A percentile compares a stretch with the other conserved stretches of the same genome.
These are phyloP conservation scores for Sphaerostilbella broomeana DNA, from an alignment of 2,329 filamentous ascomycete genomes.

Conservation along the genomic window DNA sequence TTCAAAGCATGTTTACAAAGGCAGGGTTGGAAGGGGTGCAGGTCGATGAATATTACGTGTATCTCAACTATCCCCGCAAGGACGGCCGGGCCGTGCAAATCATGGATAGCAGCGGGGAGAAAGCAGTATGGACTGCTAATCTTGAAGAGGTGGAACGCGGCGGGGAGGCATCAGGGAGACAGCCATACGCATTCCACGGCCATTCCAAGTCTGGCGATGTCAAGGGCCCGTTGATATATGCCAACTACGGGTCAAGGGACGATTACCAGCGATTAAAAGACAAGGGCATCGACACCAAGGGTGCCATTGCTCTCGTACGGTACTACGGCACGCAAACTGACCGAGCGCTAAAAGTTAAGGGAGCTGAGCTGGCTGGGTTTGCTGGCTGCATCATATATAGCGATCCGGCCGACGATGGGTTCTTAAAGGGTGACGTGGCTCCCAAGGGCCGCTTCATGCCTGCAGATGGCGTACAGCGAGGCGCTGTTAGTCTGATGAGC, in stretches of 20 bases:
- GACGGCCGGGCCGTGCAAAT: slow-evolving; percentile 78
- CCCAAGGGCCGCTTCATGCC: slow-evolving; percentile 78
- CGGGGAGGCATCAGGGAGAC: slow-evolving; percentile 53
- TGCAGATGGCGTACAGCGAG: slow-evolving; percentile 74
- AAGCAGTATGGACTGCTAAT: slow-evolving; percentile 67
- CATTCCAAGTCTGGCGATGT: slow-evolving; percentile 83
- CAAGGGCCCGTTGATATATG: slow-evolving; percentile 80
- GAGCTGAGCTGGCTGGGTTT: slow-evolving; percentile 80
- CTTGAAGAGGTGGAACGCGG: slow-evolving; percentile 73
- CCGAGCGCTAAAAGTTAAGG: slow-evolving; percentile 76
- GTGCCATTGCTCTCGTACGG: slow-evolving; percentile 76
- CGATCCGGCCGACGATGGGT: slow-evolving; percentile 81
- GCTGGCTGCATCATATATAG: slow-evolving; percentile 87
- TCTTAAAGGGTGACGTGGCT: slow-evolving; percentile 62
- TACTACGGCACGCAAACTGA: slow-evolving; percentile 71
- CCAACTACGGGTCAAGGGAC: slow-evolving; percentile 79
- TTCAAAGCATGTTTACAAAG: slow-evolving; percentile 67
- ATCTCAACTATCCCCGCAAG: slow-evolving; percentile 80
- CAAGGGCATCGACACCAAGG: slow-evolving; percentile 64
- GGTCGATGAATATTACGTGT: slow-evolving; percentile 77
- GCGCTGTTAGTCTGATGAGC: slow-evolving; percentile 70
- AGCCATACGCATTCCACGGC: slow-evolving; percentile 79
- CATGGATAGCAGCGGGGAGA: slow-evolving; percentile 56
- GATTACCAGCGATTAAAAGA: slow-evolving; percentile 73
- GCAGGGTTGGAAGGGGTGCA: slow-evolving; percentile 68